Evolutionary conservation across 179 eudicot species (phyloP).

Genomic region (Amaranthus tricolor): DNA sequence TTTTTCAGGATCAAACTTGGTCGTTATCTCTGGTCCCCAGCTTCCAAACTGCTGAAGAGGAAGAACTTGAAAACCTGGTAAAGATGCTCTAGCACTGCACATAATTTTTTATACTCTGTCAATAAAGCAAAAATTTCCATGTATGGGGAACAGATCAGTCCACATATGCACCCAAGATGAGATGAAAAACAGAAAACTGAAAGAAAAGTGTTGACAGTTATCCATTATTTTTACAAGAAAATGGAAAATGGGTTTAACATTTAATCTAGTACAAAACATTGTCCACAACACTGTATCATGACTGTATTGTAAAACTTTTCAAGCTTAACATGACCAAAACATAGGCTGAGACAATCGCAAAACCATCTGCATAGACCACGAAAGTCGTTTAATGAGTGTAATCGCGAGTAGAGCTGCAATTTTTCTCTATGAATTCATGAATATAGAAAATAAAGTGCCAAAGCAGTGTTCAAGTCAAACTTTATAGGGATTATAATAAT

Average conservation of each 20-base stretch:
- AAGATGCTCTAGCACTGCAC: conserved; percentile 71
- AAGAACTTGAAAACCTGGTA: conserved; percentile 83
- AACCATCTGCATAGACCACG: neutral
- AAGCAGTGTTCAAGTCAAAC: neutral
- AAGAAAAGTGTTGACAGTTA: neutral
- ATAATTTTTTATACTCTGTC: conserved; percentile 2
- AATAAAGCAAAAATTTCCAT: neutral
- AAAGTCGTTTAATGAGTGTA: neutral
- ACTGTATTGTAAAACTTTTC: neutral
- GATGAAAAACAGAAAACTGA: neutral
- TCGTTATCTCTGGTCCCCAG: conserved; percentile 89
- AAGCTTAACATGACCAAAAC: neutral
- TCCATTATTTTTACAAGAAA: neutral
- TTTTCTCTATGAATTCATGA: neutral
- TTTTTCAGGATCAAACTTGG: conserved; percentile 71
- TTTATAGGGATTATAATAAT: neutral
- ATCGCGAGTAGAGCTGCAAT: neutral
- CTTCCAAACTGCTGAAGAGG: conserved; percentile 90
- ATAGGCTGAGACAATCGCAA: neutral
- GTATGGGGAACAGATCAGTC: neutral
- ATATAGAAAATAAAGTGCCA: neutral
- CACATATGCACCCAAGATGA: conserved; percentile 5
- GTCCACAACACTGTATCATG: neutral
- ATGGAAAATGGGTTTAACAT: neutral
- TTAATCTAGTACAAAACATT: neutral